These are phyloP conservation scores for Solanum infundibuliforme DNA, from an alignment of 257 asterid genomes.

Conservation along the genomic window DNA sequence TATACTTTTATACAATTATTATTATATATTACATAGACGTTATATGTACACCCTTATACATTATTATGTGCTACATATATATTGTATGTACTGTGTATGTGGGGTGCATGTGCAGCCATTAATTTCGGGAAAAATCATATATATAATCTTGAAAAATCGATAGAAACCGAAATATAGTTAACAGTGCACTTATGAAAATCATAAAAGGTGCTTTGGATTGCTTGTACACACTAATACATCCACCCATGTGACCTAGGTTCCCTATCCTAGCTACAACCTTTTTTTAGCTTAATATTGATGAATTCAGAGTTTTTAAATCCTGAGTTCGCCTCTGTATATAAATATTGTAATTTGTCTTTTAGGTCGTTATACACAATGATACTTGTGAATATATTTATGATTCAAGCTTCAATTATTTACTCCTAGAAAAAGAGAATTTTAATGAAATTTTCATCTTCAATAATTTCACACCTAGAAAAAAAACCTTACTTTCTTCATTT, in stretches of 20 bases:
- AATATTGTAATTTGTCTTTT: not conserved
- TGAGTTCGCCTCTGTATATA: too few relatives aligned
- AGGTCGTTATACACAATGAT: not conserved
- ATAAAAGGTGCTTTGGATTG: not conserved
- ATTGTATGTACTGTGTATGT: not conserved
- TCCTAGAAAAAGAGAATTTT: not conserved
- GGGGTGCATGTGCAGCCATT: not conserved
- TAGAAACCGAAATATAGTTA: too few relatives aligned
- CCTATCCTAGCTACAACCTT: not conserved
- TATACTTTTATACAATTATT: not conserved
- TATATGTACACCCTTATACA: not conserved
- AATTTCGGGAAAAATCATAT: too few relatives aligned
- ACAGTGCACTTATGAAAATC: not conserved
- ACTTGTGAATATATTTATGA: not conserved
- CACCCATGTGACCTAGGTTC: not conserved
- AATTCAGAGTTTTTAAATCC: accelerated
- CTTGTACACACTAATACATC: too few relatives aligned
- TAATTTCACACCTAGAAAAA: not conserved
- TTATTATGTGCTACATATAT: too few relatives aligned
- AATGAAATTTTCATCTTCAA: too few relatives aligned
- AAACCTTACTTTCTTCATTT: not conserved
- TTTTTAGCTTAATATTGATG: not conserved
- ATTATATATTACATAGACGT: not conserved
- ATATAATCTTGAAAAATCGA: not conserved
- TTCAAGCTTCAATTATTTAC: not conserved